Evolutionary conservation across 2,329 filamentous ascomycete species (phyloP).

Genomic region (Ophiostoma piceae): DNA sequence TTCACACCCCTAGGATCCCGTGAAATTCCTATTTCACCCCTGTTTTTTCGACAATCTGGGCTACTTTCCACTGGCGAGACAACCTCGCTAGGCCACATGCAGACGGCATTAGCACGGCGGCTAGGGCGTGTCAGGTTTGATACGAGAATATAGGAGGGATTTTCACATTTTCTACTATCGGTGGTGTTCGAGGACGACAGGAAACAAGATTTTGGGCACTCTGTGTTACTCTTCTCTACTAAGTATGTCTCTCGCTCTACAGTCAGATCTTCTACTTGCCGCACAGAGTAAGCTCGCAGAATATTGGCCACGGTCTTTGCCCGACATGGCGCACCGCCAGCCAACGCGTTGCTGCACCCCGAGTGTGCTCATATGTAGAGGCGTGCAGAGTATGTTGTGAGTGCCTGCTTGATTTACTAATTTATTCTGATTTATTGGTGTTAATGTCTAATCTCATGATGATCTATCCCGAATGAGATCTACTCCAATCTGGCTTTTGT

Average conservation of each 20-base stretch:
- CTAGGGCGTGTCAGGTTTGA: not conserved
- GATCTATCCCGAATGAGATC: not conserved
- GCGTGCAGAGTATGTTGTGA: not conserved
- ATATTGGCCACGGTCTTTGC: not conserved
- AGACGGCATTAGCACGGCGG: not conserved
- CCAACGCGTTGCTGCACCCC: not conserved
- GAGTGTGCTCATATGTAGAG: not conserved
- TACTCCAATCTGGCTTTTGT: too few relatives aligned
- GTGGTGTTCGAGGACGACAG: not conserved
- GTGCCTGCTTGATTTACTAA: not conserved
- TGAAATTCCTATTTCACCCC: not conserved
- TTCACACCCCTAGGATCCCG: not conserved
- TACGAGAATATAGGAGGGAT: not conserved
- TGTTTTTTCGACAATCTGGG: not conserved
- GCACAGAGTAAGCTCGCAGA: not conserved
- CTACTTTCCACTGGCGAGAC: not conserved
- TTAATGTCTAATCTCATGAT: not conserved
- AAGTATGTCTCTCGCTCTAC: too few relatives aligned
- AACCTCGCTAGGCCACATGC: constrained; percentile 11
- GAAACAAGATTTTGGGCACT: not conserved
- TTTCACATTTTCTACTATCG: not conserved
- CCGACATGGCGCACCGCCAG: not conserved
- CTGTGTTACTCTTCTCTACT: too few relatives aligned
- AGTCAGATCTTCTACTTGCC: not conserved
- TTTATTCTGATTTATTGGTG: not conserved